Evolutionary conservation across 2,329 filamentous ascomycete species (phyloP).

Genomic region (Epichloe festucae): DNA sequence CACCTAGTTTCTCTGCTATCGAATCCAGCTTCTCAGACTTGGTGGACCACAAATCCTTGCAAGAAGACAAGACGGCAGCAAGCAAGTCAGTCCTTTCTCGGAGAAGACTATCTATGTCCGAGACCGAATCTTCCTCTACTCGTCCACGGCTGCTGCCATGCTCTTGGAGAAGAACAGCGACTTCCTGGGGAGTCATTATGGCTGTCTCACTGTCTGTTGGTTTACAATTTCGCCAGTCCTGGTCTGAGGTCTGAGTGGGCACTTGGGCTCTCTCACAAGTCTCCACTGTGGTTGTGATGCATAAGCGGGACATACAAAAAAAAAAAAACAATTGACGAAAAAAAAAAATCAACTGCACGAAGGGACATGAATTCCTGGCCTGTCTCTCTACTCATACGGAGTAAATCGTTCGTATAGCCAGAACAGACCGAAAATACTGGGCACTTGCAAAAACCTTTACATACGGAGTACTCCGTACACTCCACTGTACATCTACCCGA

Average conservation of each 20-base stretch:
- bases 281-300: background rate
- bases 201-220: slow-evolving; percentile 3
- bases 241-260: background rate
- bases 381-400: too few relatives aligned
- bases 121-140: slow-evolving; percentile 15
- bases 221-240: background rate
- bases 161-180: slow-evolving; percentile 23
- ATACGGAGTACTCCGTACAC: too few relatives aligned
- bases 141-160: slow-evolving; percentile 17
- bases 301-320: too few relatives aligned
- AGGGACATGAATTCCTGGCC: too few relatives aligned
- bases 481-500: too few relatives aligned
- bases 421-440: too few relatives aligned
- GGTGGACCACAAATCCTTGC: slow-evolving; percentile 28
- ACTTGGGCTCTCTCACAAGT: background rate
- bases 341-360: too few relatives aligned
- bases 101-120: slow-evolving; percentile 11
- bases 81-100: slow-evolving; percentile 20
- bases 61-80: slow-evolving; percentile 23
- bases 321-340: too few relatives aligned
- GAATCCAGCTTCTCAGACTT: slow-evolving; percentile 28
- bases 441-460: too few relatives aligned
- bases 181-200: slow-evolving; percentile 23
- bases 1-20: slow-evolving; percentile 38
- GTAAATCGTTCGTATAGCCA: too few relatives aligned